Conservation (phyloP, 305 asterid genomes). For the Fraxinus albicans region DNA sequence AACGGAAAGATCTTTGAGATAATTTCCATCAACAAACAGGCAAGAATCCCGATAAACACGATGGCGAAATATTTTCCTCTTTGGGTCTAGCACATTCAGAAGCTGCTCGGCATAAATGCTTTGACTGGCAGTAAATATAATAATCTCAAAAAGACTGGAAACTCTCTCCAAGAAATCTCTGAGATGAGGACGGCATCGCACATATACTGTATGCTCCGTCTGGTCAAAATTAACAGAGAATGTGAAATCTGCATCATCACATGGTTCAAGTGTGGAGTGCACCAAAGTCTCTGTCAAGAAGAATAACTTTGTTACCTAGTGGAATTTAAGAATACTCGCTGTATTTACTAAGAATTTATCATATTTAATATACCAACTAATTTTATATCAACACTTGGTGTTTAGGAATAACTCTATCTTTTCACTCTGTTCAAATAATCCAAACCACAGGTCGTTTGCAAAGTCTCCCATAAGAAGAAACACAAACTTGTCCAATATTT, state of each 20-base stretch:
- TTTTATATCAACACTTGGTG: neutral
- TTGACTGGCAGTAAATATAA: slow-evolving; percentile 97
- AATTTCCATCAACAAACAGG: slow-evolving; percentile 84
- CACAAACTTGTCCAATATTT: neutral
- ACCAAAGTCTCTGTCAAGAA: slow-evolving; percentile 93
- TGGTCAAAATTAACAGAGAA: slow-evolving; percentile 82
- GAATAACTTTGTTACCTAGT: slow-evolving; percentile 8
- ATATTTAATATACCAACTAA: neutral
- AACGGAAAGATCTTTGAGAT: slow-evolving; percentile 90
- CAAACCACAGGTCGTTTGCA: neutral
- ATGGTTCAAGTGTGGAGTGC: slow-evolving; percentile 96
- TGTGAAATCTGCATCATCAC: slow-evolving; percentile 84
- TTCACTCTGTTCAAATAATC: neutral
- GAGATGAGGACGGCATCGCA: slow-evolving; percentile 92
- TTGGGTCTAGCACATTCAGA: slow-evolving; percentile 86
- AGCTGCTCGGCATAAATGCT: slow-evolving; percentile 95
- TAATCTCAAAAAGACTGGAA: slow-evolving; percentile 73
- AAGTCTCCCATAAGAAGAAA: neutral
- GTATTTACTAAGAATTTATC: neutral
- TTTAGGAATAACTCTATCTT: neutral
- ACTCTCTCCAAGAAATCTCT: slow-evolving; percentile 78
- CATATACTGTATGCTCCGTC: slow-evolving; percentile 73
- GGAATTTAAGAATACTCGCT: neutral
- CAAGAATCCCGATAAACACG: slow-evolving; percentile 96
- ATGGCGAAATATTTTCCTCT: slow-evolving; percentile 88